Conservation (phyloP, 108 stramenopile species). For the Hondaea fermentalgiana region DNA sequence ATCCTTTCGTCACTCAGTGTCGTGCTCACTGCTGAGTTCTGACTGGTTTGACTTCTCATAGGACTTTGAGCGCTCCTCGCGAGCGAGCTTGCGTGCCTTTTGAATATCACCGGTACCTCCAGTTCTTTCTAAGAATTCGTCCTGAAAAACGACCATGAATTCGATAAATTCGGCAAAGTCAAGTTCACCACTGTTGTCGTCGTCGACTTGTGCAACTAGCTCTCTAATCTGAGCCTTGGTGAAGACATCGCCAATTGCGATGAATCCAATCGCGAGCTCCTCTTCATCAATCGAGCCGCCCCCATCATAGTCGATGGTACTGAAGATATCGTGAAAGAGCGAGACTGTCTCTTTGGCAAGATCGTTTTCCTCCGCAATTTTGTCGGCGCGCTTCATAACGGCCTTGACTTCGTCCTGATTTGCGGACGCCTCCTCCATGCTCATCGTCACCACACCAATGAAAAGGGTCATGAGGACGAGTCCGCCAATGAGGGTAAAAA, state of each 20-base stretch:
- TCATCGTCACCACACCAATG: slow-evolving; percentile 41
- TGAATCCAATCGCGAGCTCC: slow-evolving; percentile 29
- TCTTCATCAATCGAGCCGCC: slow-evolving; percentile 32
- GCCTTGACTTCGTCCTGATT: slow-evolving; percentile 16
- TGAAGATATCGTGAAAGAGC: slow-evolving; percentile 20
- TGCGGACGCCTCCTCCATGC: slow-evolving; percentile 36
- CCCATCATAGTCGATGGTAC: slow-evolving; percentile 27
- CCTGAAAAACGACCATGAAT: slow-evolving; percentile 21
- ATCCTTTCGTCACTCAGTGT: no score
- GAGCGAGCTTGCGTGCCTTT: background rate
- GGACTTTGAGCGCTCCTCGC: background rate
- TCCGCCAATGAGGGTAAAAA: slow-evolving; percentile 28
- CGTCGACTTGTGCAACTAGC: slow-evolving; percentile 28
- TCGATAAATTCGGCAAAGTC: slow-evolving; percentile 29
- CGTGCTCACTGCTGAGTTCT: no score
- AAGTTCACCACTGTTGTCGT: slow-evolving; percentile 29
- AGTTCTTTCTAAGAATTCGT: background rate
- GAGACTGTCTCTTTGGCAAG: background rate
- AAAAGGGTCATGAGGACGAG: slow-evolving; percentile 40
- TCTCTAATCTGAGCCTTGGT: slow-evolving; percentile 13
- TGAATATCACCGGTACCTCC: background rate
- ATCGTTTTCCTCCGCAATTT: background rate
- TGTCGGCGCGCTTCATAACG: background rate
- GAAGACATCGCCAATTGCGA: slow-evolving; percentile 21
- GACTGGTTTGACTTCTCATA: background rate